phyloP scores from a whole-genome alignment of 2,329 filamentous ascomycete genomes.

The Aureobasidium sp. region DNA sequence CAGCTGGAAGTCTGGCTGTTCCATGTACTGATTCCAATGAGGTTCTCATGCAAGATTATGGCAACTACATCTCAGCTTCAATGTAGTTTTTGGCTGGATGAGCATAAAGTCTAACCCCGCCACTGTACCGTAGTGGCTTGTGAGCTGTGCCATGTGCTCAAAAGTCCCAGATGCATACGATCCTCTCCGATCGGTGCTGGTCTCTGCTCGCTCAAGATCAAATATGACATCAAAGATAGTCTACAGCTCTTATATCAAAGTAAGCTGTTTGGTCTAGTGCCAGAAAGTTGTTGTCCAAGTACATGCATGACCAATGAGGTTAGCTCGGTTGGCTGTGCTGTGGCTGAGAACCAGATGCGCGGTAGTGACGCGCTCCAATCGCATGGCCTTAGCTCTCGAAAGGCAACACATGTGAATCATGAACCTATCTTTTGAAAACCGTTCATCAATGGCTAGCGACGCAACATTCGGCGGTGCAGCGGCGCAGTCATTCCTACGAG shows the following conservation, averaged over 20 bases:
- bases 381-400: not conserved
- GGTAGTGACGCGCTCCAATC: conserved; percentile 6
- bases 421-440: not conserved
- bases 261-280: not conserved
- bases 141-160: not conserved
- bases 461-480: not conserved
- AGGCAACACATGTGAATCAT: not conserved
- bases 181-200: not conserved
- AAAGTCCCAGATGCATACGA: not conserved
- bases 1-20: not conserved
- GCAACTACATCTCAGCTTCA: not conserved
- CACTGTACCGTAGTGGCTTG: conserved; percentile 5
- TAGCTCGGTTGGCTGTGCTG: not conserved
- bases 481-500: not conserved
- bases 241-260: not conserved
- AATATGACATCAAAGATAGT: not conserved
- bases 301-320: not conserved
- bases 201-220: not conserved
- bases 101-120: not conserved
- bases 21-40: too few relatives aligned
- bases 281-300: not conserved
- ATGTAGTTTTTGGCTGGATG: not conserved
- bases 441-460: not conserved
- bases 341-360: not conserved
- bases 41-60: not conserved